Percentiles rank a stretch among this genome's conserved stretches.
These are phyloP conservation scores for Monilinia aucupariae DNA, from an alignment of 2,329 filamentous ascomycete species.

Conservation along the genomic window DNA sequence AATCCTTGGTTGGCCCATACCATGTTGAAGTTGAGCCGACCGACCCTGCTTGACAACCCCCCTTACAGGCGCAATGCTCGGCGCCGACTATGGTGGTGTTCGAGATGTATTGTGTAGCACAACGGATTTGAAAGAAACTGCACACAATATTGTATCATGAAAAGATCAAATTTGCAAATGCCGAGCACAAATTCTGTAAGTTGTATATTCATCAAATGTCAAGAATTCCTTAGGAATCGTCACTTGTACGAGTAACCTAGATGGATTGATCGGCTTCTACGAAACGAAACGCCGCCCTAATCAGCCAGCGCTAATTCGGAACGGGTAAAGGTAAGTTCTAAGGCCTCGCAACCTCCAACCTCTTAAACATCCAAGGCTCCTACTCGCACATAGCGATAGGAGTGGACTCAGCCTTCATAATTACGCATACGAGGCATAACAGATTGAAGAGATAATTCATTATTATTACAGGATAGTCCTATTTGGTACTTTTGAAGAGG, in stretches of 20 bases:
- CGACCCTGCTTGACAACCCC: constrained; percentile 11
- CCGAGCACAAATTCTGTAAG: not conserved
- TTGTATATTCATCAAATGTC: constrained; percentile 4
- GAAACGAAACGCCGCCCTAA: constrained; percentile 12
- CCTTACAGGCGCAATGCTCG: constrained; percentile 17
- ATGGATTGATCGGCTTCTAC: constrained; percentile 7
- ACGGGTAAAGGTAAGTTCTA: no score
- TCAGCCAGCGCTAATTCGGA: constrained; percentile 9
- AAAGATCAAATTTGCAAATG: constrained; percentile 1
- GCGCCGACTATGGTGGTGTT: not conserved
- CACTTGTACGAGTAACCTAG: not conserved
- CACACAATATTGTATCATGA: constrained; percentile 5
- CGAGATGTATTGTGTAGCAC: not conserved
- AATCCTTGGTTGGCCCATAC: constrained; percentile 22
- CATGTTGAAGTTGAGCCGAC: constrained; percentile 27
- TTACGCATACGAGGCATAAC: no score
- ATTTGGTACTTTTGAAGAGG: no score
- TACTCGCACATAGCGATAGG: no score
- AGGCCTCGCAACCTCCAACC: not conserved
- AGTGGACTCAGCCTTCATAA: no score
- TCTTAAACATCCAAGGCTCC: not conserved
- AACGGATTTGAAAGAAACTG: not conserved
- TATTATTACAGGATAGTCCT: no score
- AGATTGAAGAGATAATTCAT: no score
- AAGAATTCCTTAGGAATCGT: constrained; percentile 15